A percentile compares a stretch with the other conserved stretches of the same genome.
Evolutionary conservation across 2,329 filamentous ascomycete genomes (phyloP).

Genomic region (Nakataea oryzae): DNA sequence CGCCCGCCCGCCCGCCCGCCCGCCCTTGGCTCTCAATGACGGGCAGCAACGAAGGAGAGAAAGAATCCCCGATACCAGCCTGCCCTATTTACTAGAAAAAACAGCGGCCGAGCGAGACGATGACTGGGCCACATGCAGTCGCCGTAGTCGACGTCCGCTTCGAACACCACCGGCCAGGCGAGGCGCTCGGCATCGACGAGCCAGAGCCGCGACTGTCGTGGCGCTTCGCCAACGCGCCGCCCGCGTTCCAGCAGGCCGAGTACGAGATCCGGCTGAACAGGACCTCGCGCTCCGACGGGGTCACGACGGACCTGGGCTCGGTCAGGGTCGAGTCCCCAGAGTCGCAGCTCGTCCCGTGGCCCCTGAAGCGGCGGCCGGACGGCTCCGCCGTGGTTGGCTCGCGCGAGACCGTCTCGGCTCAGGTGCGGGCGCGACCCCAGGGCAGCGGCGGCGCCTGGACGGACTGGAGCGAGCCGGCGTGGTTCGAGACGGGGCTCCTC

Average conservation of each 20-base stretch:
- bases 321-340: slow-evolving; percentile 2
- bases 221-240: slow-evolving; percentile 6
- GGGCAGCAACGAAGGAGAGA: no score
- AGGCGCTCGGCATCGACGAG: slow-evolving; percentile 10
- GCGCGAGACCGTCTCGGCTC: slow-evolving; percentile 6
- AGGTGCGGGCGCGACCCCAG: background rate
- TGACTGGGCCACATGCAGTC: background rate
- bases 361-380: slow-evolving; percentile 10
- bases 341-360: slow-evolving; percentile 25
- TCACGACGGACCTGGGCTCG: slow-evolving; percentile 1
- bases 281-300: background rate
- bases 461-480: slow-evolving; percentile 9
- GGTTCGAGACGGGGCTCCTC: slow-evolving; percentile 9
- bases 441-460: background rate
- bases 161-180: slow-evolving; percentile 11
- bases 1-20: no score
- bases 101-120: no score
- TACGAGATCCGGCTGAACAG: slow-evolving; percentile 10
- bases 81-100: no score
- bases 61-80: no score
- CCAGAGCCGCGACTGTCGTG: slow-evolving; percentile 12
- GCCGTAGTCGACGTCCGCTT: slow-evolving; percentile 1
- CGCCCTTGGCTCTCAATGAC: no score
- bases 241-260: slow-evolving; percentile 9
- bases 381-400: slow-evolving; percentile 6